Conservation (phyloP, 2,329 filamentous ascomycete genomes). For the Alternaria rosae region DNA sequence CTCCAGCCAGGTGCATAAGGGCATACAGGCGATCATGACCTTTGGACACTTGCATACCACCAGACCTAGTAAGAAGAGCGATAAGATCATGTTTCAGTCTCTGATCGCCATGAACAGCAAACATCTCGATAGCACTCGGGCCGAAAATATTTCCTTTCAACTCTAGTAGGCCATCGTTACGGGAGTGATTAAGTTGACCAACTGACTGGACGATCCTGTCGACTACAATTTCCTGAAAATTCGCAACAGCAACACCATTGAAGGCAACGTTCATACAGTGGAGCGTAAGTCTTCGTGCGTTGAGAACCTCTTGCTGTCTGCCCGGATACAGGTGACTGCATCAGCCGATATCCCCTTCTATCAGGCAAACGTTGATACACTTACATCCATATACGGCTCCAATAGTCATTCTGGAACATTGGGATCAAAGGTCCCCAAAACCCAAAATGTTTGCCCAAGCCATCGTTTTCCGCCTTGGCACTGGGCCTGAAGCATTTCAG, state of each 20-base stretch:
- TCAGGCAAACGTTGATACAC: background rate
- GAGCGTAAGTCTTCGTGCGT: background rate
- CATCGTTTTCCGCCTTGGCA: accelerated
- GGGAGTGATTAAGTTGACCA: too few relatives aligned
- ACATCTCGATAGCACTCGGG: too few relatives aligned
- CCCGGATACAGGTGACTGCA: background rate
- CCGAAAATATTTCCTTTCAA: too few relatives aligned
- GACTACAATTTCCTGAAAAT: background rate
- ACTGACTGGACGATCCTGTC: too few relatives aligned
- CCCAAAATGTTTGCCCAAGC: background rate
- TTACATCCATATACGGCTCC: background rate
- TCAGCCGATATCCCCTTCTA: background rate
- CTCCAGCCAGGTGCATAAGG: background rate
- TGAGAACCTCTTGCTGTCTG: background rate
- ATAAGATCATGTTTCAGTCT: too few relatives aligned
- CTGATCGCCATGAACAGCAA: background rate
- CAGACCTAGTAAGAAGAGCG: accelerated
- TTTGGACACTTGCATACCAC: accelerated
- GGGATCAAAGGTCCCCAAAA: background rate
- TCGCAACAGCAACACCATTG: background rate
- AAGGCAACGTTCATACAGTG: background rate
- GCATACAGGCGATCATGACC: background rate
- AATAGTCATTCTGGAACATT: background rate
- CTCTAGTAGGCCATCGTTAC: too few relatives aligned
- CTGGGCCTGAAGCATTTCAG: background rate